Percentiles rank a stretch among this genome's conserved stretches.
These are phyloP conservation scores for Glycine tomentella DNA, from an alignment of 306 rosid genomes.

Conservation along the genomic window DNA sequence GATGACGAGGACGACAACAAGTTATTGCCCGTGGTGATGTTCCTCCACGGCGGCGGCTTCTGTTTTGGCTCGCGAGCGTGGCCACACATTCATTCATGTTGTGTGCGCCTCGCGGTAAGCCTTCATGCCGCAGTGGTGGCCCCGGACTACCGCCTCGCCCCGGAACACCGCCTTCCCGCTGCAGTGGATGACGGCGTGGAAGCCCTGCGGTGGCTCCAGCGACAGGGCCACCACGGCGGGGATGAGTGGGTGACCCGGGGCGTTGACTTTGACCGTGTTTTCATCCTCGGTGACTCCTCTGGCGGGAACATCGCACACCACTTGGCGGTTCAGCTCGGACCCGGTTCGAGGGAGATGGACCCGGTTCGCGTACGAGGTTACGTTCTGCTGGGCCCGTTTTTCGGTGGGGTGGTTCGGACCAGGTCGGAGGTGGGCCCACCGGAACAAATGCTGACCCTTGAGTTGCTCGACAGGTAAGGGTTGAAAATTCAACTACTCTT, in stretches of 20 bases:
- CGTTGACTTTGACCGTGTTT: slow-evolving; percentile 64
- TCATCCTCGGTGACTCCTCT: slow-evolving; percentile 76
- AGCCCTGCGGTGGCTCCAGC: slow-evolving; percentile 66
- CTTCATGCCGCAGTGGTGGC: slow-evolving; percentile 58
- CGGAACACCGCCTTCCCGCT: slow-evolving; percentile 74
- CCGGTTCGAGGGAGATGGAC: slow-evolving; percentile 38
- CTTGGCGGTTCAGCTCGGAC: slow-evolving; percentile 64
- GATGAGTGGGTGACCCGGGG: slow-evolving; percentile 59
- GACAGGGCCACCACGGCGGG: slow-evolving; percentile 38
- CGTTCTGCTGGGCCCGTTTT: slow-evolving; percentile 73
- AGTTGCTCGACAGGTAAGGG: slow-evolving; percentile 70
- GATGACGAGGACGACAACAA: too few relatives aligned
- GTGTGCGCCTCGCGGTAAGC: slow-evolving; percentile 57
- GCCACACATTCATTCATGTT: slow-evolving; percentile 69
- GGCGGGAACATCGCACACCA: slow-evolving; percentile 91
- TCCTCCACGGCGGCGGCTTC: slow-evolving; percentile 82
- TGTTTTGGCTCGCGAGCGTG: slow-evolving; percentile 74
- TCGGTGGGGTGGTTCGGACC: slow-evolving; percentile 78
- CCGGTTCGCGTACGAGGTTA: slow-evolving; percentile 69
- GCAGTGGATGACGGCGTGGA: slow-evolving; percentile 69
- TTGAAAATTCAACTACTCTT: background rate
- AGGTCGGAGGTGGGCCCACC: slow-evolving; percentile 74
- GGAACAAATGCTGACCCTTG: slow-evolving; percentile 60
- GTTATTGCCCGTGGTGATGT: slow-evolving; percentile 58
- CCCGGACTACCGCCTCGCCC: slow-evolving; percentile 74